Conservation (phyloP, 139 green algal species). For the Micractinium conductrix region DNA sequence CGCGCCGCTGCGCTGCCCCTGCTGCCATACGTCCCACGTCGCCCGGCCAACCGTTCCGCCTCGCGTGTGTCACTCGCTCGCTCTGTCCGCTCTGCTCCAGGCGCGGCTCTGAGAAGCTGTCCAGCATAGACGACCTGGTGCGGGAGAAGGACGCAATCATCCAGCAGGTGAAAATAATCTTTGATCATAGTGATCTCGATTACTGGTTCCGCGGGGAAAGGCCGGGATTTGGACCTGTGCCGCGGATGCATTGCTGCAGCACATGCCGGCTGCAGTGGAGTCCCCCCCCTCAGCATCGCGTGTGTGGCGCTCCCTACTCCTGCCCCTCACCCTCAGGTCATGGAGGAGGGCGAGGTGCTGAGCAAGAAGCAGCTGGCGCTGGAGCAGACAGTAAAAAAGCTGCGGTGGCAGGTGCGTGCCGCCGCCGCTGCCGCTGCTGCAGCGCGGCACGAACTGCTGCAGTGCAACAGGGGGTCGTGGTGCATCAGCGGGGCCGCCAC, state of each 20-base stretch:
- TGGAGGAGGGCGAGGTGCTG: conserved; percentile 83
- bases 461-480: too few species aligned
- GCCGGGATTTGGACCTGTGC: too few species aligned
- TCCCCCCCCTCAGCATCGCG: too few species aligned
- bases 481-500: too few species aligned
- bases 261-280: too few species aligned
- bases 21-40: not conserved
- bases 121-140: conserved; percentile 71
- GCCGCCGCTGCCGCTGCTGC: too few species aligned
- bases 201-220: too few species aligned
- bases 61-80: too few species aligned
- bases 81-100: conserved; percentile 4
- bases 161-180: conserved; percentile 51
- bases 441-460: too few species aligned
- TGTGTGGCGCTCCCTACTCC: too few species aligned
- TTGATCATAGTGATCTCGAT: too few species aligned
- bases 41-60: not conserved
- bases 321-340: conserved; percentile 51
- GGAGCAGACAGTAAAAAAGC: conserved; percentile 80
- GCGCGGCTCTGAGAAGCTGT: conserved; percentile 73
- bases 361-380: conserved; percentile 82
- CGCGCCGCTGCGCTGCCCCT: not conserved
- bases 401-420: conserved; percentile 61
- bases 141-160: conserved; percentile 95
- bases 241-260: too few species aligned